Percentiles rank a stretch among this genome's conserved stretches.
Evolutionary conservation across 1,284 basidiomycete species (phyloP).

Genomic region (Heterobasidion occidentale): DNA sequence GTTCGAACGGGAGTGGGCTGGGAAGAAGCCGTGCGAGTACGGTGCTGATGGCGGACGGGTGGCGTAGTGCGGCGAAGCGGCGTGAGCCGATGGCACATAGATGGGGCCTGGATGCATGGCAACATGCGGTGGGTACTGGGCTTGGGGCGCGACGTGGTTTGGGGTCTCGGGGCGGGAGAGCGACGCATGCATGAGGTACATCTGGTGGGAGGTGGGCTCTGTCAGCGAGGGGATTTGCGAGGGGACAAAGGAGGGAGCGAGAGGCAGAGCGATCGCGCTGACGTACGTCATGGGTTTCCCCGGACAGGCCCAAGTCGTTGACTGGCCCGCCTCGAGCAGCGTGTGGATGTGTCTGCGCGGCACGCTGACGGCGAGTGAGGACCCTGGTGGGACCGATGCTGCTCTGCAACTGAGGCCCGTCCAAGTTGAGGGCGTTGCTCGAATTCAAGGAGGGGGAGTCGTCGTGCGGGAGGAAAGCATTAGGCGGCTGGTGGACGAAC

Average conservation of each 20-base stretch:
- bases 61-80: conserved; percentile 8
- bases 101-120: conserved; percentile 9
- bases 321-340: conserved; percentile 8
- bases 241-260: conserved; percentile 9
- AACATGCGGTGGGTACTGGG: conserved; percentile 20
- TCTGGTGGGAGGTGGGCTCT: conserved; percentile 9
- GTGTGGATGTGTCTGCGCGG: conserved; percentile 23
- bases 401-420: conserved; percentile 33
- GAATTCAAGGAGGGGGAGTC: conserved; percentile 21
- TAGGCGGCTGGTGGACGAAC: conserved; percentile 21
- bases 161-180: conserved; percentile 38
- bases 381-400: conserved; percentile 49
- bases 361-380: conserved; percentile 33
- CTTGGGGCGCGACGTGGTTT: conserved; percentile 12
- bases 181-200: conserved; percentile 24
- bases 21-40: conserved; percentile 17
- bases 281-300: conserved; percentile 27
- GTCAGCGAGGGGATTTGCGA: background rate
- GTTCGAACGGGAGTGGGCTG: conserved; percentile 35
- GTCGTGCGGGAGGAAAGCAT: conserved; percentile 11
- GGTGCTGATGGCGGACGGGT: conserved; percentile 9
- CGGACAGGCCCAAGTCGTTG: conserved; percentile 6
- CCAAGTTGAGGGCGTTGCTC: conserved; percentile 12
- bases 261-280: conserved; percentile 5
- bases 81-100: background rate